Evolutionary conservation across 192 early-diverging fungal species (phyloP).

Genomic region (Coemansia reversa): DNA sequence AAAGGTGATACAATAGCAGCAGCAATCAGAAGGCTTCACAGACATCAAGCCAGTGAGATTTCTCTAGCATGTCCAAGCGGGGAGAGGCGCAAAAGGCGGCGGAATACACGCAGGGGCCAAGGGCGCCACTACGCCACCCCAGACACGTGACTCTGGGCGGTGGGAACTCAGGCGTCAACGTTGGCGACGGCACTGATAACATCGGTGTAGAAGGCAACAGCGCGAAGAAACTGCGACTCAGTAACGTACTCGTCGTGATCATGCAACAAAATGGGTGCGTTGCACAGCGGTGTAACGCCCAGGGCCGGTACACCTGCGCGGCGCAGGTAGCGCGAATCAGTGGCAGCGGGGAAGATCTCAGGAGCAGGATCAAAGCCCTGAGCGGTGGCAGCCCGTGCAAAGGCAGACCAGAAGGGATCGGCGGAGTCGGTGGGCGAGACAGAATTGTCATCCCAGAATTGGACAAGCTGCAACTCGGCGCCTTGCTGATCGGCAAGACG

Average conservation of each 20-base stretch:
- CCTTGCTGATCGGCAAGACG: constrained; percentile 41
- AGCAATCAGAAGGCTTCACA: background rate
- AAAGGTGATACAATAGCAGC: background rate
- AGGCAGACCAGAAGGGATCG: constrained; percentile 69
- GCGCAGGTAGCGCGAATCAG: constrained; percentile 78
- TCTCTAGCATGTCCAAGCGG: background rate
- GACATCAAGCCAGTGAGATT: background rate
- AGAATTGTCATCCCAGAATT: constrained; percentile 60
- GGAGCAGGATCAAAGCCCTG: constrained; percentile 58
- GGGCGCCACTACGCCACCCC: constrained; percentile 4
- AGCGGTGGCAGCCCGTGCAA: constrained; percentile 58
- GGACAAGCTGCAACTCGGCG: constrained; percentile 63
- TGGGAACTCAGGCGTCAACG: constrained; percentile 2
- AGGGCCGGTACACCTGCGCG: constrained; percentile 73
- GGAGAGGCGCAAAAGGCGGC: background rate
- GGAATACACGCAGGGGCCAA: background rate
- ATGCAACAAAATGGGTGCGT: constrained; percentile 76
- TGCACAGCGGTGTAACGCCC: constrained; percentile 80
- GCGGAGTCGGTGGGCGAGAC: constrained; percentile 54
- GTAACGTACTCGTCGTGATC: constrained; percentile 85
- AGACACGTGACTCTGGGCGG: no score
- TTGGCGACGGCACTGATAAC: constrained; percentile 62
- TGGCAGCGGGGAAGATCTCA: constrained; percentile 85
- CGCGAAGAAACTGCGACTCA: constrained; percentile 71
- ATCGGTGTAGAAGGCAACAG: constrained; percentile 69